Percentiles rank a stretch among this genome's conserved stretches.
Evolutionary conservation across 257 asterid species (phyloP).

Genomic region (Cynanchum wilfordii): DNA sequence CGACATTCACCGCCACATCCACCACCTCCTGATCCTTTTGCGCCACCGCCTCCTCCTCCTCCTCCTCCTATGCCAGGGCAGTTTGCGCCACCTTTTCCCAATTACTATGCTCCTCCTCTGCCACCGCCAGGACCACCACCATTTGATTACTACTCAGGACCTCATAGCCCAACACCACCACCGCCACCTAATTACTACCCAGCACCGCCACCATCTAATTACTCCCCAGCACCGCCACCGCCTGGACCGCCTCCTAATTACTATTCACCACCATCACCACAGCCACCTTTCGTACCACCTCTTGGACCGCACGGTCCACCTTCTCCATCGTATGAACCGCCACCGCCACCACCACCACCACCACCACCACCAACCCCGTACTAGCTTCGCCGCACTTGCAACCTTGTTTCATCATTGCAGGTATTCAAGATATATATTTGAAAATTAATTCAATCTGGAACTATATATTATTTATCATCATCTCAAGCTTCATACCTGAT

Average conservation of each 20-base stretch:
- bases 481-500: background rate
- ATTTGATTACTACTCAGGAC: background rate
- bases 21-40: conserved; percentile 1
- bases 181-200: conserved; percentile 7
- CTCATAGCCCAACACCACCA: background rate
- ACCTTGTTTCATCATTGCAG: background rate
- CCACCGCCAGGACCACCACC: conserved; percentile 12
- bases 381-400: conserved; percentile 4
- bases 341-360: background rate
- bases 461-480: background rate
- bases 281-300: conserved; percentile 8
- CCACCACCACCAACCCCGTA: conserved; percentile 16
- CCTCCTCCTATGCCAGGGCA: conserved; percentile 1
- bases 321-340: background rate
- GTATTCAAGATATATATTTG: background rate
- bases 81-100: conserved; percentile 2
- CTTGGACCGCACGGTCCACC: conserved; percentile 6
- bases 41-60: conserved; percentile 10
- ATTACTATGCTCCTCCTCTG: conserved; percentile 5
- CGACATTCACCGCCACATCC: conserved; percentile 5
- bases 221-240: conserved; percentile 6
- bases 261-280: background rate
- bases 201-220: background rate
- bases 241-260: conserved; percentile 1
- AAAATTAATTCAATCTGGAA: background rate